These are phyloP conservation scores for Drechslerella dactyloides DNA, from an alignment of 2,329 filamentous ascomycete genomes.

Conservation along the genomic window DNA sequence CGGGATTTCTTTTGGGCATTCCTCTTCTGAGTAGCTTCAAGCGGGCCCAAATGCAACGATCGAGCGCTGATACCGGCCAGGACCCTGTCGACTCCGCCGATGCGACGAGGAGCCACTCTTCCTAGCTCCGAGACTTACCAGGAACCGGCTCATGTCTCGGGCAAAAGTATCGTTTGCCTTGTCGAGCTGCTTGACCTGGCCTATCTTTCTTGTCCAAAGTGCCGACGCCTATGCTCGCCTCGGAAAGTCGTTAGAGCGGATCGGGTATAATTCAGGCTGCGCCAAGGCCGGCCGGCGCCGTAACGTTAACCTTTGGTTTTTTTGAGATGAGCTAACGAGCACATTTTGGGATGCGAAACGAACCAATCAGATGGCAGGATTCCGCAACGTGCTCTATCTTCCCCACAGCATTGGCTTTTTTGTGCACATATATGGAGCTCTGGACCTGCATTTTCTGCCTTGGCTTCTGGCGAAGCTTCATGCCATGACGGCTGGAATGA, in stretches of 20 bases:
- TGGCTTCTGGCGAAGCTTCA: constrained; percentile 23
- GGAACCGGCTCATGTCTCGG: neutral
- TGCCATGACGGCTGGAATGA: constrained; percentile 25
- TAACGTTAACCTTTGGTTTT: constrained; percentile 17
- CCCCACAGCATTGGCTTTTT: constrained; percentile 33
- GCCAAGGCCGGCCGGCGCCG: constrained; percentile 6
- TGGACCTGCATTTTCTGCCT: constrained; percentile 29
- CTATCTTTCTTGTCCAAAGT: constrained; percentile 5
- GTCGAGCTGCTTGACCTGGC: neutral
- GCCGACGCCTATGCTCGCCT: constrained; percentile 26
- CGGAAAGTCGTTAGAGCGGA: constrained; percentile 29
- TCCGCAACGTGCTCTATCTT: constrained; percentile 31
- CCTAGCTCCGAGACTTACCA: constrained; percentile 6
- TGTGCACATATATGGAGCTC: constrained; percentile 10
- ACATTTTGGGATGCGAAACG: constrained; percentile 7
- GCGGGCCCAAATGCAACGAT: no score
- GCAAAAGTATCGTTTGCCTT: neutral
- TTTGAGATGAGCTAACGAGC: constrained; percentile 20
- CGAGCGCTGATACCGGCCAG: no score
- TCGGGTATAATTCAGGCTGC: constrained; percentile 17
- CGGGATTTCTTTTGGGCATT: no score
- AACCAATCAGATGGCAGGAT: constrained; percentile 21
- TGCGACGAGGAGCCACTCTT: neutral
- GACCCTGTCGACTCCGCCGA: no score
- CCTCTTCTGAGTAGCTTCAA: no score